Evolutionary conservation across 208 protist genomes (phyloP).

Genomic region (Wallacemonas rigidus): DNA sequence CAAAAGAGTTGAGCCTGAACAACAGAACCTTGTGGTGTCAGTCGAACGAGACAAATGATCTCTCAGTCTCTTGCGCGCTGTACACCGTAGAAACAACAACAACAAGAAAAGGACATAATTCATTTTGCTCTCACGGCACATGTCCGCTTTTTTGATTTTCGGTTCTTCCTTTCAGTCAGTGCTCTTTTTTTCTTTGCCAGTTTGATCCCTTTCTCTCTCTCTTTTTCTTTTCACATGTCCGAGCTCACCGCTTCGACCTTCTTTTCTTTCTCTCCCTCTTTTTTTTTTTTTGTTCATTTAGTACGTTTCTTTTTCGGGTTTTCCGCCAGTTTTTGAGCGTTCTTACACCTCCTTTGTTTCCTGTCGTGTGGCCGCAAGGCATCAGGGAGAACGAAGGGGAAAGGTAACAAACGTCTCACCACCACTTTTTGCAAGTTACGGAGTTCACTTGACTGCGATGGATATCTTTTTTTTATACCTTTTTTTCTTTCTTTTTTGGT

Average conservation of each 20-base stretch:
- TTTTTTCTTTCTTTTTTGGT: background rate
- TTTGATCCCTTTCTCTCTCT: background rate
- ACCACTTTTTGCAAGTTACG: slow-evolving; percentile 61
- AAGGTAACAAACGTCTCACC: slow-evolving; percentile 40
- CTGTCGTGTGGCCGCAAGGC: slow-evolving; percentile 25
- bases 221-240: background rate
- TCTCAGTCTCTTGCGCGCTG: too few species aligned
- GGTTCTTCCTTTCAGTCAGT: background rate
- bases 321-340: slow-evolving; percentile 23
- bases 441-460: slow-evolving; percentile 7
- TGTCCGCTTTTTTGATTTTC: background rate
- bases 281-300: slow-evolving; percentile 24
- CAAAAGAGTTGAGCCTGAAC: too few species aligned
- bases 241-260: background rate
- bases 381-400: slow-evolving; percentile 24
- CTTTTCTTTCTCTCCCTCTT: slow-evolving; percentile 24
- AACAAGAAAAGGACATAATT: too few species aligned
- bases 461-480: background rate
- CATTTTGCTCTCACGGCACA: too few species aligned
- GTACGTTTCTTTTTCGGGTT: slow-evolving; percentile 27
- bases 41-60: too few species aligned
- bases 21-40: too few species aligned
- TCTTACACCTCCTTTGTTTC: slow-evolving; percentile 32
- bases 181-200: background rate
- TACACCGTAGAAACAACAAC: too few species aligned